These are phyloP conservation scores for Entelexis paramagnoliae DNA, from an alignment of 1,139 yeast species.

Conservation along the genomic window DNA sequence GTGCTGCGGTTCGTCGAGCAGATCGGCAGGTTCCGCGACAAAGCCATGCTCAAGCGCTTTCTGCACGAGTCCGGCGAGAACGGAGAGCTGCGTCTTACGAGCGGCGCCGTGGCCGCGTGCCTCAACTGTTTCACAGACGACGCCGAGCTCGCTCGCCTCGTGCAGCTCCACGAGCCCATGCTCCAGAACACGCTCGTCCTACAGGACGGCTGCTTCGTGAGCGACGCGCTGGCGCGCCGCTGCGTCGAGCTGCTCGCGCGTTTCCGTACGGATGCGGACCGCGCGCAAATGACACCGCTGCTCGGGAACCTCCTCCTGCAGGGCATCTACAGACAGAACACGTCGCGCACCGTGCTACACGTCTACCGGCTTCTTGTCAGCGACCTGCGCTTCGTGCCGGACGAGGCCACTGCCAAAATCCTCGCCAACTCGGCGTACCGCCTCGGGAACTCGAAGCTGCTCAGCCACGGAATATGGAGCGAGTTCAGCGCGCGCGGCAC, in stretches of 20 bases:
- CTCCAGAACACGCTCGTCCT: neutral
- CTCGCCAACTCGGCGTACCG: conserved; percentile 27
- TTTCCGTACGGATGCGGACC: neutral
- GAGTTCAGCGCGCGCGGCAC: conserved; percentile 21
- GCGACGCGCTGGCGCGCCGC: conserved; percentile 13
- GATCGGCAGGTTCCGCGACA: conserved; percentile 13
- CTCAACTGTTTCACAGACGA: conserved; percentile 9
- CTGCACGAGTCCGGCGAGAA: neutral
- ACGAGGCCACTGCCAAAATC: conserved; percentile 25
- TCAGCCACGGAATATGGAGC: conserved; percentile 26
- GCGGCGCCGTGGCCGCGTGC: conserved; percentile 14
- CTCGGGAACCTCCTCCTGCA: conserved; percentile 16
- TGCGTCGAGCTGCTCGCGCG: neutral
- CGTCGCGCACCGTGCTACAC: conserved; percentile 22
- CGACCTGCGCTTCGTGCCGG: conserved; percentile 20
- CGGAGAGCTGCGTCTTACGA: conserved; percentile 4
- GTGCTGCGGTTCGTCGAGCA: conserved; percentile 6
- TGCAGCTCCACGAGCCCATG: neutral
- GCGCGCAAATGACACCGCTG: neutral
- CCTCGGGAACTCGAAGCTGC: conserved; percentile 29
- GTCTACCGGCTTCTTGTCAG: conserved; percentile 23
- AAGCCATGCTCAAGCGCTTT: neutral
- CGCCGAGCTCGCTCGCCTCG: neutral
- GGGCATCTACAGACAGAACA: conserved; percentile 17
- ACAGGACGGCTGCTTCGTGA: conserved; percentile 9